Evolutionary conservation across 257 asterid genomes (phyloP), one percentile per base, ranked within the genome.

Genomic region (Forsythia viridissima): DNA sequence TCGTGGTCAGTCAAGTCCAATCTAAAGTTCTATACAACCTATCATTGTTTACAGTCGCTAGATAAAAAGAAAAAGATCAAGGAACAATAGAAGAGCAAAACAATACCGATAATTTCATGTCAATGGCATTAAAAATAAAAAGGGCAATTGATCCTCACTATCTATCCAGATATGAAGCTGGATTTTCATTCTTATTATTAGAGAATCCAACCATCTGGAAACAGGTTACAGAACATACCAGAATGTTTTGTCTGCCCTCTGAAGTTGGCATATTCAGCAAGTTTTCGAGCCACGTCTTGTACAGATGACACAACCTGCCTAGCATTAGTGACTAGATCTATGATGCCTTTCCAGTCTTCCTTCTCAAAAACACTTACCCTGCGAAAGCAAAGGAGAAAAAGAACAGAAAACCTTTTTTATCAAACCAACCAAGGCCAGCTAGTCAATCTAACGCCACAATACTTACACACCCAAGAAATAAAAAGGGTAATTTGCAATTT

Each of bases 281-380:
- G 90, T 83, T 87, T 96, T 82, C 93, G 84, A 68, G 96, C 93
- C 34, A 89, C 97, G 43, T 92, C 97, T 87, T 96, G 99, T 71
- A 93, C 92, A 76, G 94, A 91, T 52, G 93, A 85, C 73, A 92
- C 94, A 10, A 90, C 92, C 81, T 91, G 99, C 88, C 90, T 96
- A 43, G 97, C 99, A 82, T 92, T 96, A 63, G 94, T 81, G 63
- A 93, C 95, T 72, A 93, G 88, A 68, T 91, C 94, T 57, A 88
- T 80, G n/a, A 92, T 83, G 73, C 97, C 90, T 88, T 84, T 93
- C 99, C 97, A 91, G 76, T 93, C 99, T 86, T 91, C 99, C 88
- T 84, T 91, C 77, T 86, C 91, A 30, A 93, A 81, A 44, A 88
- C 85, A 78, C 83, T 86, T 48, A 76, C 88, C 99, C 99, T 96